phyloP scores from a whole-genome alignment of 1,284 basidiomycete species.

The Cryptococcus sp. region DNA sequence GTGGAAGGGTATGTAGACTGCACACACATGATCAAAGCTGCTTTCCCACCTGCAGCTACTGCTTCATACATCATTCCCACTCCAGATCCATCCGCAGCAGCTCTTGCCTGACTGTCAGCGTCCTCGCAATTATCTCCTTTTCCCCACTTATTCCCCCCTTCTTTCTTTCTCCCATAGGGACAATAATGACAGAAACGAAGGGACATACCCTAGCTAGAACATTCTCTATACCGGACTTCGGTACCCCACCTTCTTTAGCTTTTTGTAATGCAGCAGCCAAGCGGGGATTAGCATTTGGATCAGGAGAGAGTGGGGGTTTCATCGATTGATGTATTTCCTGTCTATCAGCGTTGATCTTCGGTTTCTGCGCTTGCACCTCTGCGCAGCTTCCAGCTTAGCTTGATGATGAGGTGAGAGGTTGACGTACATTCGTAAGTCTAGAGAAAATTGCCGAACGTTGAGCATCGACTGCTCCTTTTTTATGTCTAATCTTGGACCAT shows the following conservation, averaged over 20 bases:
- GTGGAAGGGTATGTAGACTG: neutral
- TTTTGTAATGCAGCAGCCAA: slow-evolving; percentile 61
- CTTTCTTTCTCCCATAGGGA: neutral
- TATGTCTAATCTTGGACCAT: slow-evolving; percentile 84
- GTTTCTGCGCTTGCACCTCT: neutral
- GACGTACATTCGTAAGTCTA: slow-evolving; percentile 58
- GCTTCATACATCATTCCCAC: slow-evolving; percentile 61
- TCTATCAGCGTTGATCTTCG: neutral
- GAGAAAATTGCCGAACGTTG: slow-evolving; percentile 61
- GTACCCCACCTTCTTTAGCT: slow-evolving; percentile 63
- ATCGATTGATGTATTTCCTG: slow-evolving; percentile 69
- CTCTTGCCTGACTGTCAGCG: slow-evolving; percentile 16
- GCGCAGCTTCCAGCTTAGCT: neutral
- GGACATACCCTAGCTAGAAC: slow-evolving; percentile 61
- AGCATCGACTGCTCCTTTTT: slow-evolving; percentile 67
- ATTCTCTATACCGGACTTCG: slow-evolving; percentile 70
- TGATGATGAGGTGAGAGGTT: neutral
- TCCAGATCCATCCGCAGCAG: slow-evolving; percentile 32
- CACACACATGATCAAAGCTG: slow-evolving; percentile 70
- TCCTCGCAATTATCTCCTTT: neutral
- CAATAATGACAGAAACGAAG: neutral
- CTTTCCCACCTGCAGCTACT: slow-evolving; percentile 59
- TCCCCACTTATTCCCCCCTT: no score
- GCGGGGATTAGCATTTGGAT: slow-evolving; percentile 61
- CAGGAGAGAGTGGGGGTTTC: slow-evolving; percentile 61